phyloP scores from a whole-genome alignment of 2,329 filamentous ascomycete species.

The Ascochyta viciae-villosae region DNA sequence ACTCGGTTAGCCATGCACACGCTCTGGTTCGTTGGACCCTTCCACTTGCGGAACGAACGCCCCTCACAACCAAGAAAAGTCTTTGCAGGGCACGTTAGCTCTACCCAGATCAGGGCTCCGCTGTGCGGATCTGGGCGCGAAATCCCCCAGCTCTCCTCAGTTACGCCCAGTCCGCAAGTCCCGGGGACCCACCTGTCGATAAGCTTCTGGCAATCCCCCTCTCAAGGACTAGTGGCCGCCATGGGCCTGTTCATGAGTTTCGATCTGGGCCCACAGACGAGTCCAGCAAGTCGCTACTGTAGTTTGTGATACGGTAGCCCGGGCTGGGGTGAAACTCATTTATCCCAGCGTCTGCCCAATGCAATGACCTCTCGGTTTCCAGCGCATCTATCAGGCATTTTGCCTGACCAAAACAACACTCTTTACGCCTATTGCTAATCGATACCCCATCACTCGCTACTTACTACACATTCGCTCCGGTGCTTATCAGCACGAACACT shows the following conservation, averaged over 20 bases:
- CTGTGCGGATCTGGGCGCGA: constrained; percentile 8
- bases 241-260: constrained; percentile 4
- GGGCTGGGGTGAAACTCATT: constrained; percentile 1
- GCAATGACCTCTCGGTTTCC: background rate
- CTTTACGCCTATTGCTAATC: constrained; percentile 1
- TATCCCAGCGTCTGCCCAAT: constrained; percentile 4
- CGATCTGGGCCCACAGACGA: constrained; percentile 14
- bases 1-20: background rate
- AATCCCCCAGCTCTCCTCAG: constrained; percentile 3
- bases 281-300: constrained; percentile 13
- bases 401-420: constrained; percentile 8
- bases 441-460: background rate
- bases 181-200: constrained; percentile 12
- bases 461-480: background rate
- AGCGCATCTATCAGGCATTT: constrained; percentile 7
- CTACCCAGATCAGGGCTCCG: background rate
- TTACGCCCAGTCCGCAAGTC: constrained; percentile 6
- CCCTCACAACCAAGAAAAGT: constrained; percentile 2
- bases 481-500: constrained; percentile 5
- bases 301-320: constrained; percentile 5
- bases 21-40: constrained; percentile 1
- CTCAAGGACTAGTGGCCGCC: constrained; percentile 10
- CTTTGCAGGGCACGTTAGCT: constrained; percentile 1
- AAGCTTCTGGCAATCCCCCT: constrained; percentile 12
- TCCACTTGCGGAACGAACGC: background rate